Evolutionary conservation across 495 filamentous ascomycete genomes (phyloP), one percentile per base, ranked within the genome.

Genomic region (Hamigera avellanea): DNA sequence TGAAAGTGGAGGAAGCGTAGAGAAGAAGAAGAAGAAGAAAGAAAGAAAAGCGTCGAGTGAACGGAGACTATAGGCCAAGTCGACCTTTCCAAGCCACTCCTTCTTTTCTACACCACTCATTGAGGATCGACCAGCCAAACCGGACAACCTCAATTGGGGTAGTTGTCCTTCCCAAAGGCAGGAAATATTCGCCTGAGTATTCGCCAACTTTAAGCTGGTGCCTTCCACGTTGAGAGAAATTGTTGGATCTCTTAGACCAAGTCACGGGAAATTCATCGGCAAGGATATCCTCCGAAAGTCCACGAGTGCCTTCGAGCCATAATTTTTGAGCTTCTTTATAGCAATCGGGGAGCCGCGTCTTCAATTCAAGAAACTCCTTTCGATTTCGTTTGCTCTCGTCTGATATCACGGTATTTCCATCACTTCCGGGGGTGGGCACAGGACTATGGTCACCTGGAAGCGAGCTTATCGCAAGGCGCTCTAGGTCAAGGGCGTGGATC

Each of bases 91-190:
- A 70, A 0, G 61, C 50, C 13, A 70, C 52, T 2, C 48, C 50
- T 49, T 71, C 59, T 18, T 58, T 62, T 17, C 33, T 36, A 27
- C 65, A 67, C 61, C 64, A 71, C 37, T 72, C 69, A 18, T 49
- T 55, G 30, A 72, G 44, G 18, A 71, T 40, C 16, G 55, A 49
- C 43, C 55, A 54, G 16, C 61, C 62, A 39, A 70, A 63, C 1
- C 67, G 61, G 6, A 70, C 62, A 3, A 66, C 61, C 42, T 73
- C 66, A 16, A 71, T 50, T 8, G 63, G 58, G 7, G 57, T 57
- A 26, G 52, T 65, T 14, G 54, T 49, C 12, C 52, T 55, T 15
- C 55, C 53, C 14, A 73, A 39, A 0, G 69, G 69, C 7, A 73
- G 35, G 35, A 59, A 61, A 38, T 57, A 70, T 7, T 49, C 50